phyloP scores from a whole-genome alignment of 805 yeast species.

The Sungouiozyma ichnusensis region DNA sequence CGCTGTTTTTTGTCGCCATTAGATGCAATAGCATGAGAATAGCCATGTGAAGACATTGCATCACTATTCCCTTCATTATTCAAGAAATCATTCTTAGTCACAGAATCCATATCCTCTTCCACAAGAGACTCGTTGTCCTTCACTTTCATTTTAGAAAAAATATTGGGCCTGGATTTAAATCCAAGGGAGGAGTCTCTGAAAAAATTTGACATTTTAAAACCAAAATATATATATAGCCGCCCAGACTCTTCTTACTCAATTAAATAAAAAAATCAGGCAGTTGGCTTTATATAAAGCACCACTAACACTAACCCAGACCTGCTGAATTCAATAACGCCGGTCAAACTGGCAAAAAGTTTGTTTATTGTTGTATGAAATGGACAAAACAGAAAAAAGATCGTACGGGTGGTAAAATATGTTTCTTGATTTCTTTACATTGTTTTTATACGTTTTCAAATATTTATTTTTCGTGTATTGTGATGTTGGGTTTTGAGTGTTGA shows the following conservation, averaged over 20 bases:
- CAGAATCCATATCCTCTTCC: slow-evolving; percentile 1
- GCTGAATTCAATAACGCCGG: no score
- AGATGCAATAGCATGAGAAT: slow-evolving; percentile 10
- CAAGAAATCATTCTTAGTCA: slow-evolving; percentile 1
- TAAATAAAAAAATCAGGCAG: neutral
- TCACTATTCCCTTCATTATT: slow-evolving; percentile 9
- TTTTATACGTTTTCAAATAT: no score
- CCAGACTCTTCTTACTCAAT: neutral
- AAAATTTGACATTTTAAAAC: slow-evolving; percentile 23
- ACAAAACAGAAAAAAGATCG: neutral
- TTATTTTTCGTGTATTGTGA: neutral
- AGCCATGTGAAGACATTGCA: slow-evolving; percentile 11
- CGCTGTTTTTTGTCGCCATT: slow-evolving; percentile 2
- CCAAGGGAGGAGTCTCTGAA: slow-evolving; percentile 24
- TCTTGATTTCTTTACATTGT: no score
- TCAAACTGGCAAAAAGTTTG: no score
- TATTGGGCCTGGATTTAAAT: slow-evolving; percentile 27
- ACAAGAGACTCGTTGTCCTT: slow-evolving; percentile 10
- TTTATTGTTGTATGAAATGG: no score
- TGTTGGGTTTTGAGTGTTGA: neutral
- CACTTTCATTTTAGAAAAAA: slow-evolving; percentile 22
- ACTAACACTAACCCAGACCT: no score
- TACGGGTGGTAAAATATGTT: neutral
- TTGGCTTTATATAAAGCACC: no score
- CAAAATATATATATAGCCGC: neutral